A percentile compares a stretch with the other conserved stretches of the same genome.
Conservation (phyloP, 2,329 filamentous ascomycete species). For the Diplocarpon mali region DNA sequence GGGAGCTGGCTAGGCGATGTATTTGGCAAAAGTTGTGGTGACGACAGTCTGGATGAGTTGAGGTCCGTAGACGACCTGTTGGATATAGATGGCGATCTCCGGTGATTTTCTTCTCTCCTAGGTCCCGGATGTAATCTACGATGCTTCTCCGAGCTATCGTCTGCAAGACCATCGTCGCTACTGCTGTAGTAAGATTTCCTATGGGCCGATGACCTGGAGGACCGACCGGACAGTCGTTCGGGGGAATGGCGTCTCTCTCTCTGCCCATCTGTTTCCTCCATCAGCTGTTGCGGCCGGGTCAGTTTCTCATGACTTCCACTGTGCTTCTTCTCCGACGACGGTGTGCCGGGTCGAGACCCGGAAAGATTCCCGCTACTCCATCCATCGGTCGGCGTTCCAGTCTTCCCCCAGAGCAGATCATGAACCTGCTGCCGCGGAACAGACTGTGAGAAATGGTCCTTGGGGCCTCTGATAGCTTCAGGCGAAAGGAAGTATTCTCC, state of each 20-base stretch:
- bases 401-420: constrained; percentile 25
- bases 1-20: constrained; percentile 20
- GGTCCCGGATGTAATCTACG: constrained; percentile 4
- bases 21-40: constrained; percentile 24
- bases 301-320: constrained; percentile 19
- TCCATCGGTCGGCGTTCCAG: constrained; percentile 20
- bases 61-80: constrained; percentile 17
- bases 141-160: constrained; percentile 21
- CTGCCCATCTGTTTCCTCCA: constrained; percentile 16
- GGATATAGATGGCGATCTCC: constrained; percentile 18
- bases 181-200: constrained; percentile 18
- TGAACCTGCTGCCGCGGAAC: constrained; percentile 27
- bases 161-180: constrained; percentile 23
- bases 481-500: constrained; percentile 36
- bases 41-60: constrained; percentile 14
- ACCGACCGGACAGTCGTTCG: constrained; percentile 12
- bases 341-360: constrained; percentile 14
- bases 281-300: constrained; percentile 16
- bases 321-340: constrained; percentile 14
- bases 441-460: constrained; percentile 26
- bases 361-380: constrained; percentile 19
- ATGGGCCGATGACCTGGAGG: constrained; percentile 16
- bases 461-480: constrained; percentile 28
- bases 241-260: constrained; percentile 17
- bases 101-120: constrained; percentile 13